Conservation (phyloP, 2,329 filamentous ascomycete genomes). For the Blumeriella jaapii region DNA sequence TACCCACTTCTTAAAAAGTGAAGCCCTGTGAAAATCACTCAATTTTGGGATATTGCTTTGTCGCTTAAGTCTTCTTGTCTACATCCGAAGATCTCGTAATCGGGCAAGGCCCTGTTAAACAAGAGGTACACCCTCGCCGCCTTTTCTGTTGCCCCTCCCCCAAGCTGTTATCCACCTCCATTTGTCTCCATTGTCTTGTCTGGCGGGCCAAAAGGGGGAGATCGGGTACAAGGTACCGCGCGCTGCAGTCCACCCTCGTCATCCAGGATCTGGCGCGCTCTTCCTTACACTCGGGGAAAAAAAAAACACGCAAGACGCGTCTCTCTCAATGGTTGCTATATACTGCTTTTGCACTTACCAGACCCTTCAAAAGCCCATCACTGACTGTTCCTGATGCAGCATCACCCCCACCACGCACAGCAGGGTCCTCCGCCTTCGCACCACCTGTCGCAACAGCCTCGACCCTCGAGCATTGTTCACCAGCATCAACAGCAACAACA, state of each 20-base stretch:
- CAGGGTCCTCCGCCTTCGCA: slow-evolving; percentile 58
- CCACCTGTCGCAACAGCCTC: slow-evolving; percentile 58
- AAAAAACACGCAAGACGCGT: slow-evolving; percentile 25
- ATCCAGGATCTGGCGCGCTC: slow-evolving; percentile 23
- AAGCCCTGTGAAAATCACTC: slow-evolving; percentile 18
- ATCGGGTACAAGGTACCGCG: slow-evolving; percentile 24
- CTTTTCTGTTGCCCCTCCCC: slow-evolving; percentile 18
- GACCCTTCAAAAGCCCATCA: slow-evolving; percentile 10
- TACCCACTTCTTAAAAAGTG: slow-evolving; percentile 22
- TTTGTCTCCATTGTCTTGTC: slow-evolving; percentile 16
- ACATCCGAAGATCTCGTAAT: slow-evolving; percentile 22
- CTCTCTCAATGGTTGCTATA: slow-evolving; percentile 27
- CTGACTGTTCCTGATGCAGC: slow-evolving; percentile 39
- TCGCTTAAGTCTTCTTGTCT: slow-evolving; percentile 19
- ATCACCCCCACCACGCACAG: slow-evolving; percentile 63
- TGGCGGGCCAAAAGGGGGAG: slow-evolving; percentile 19
- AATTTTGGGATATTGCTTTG: slow-evolving; percentile 25
- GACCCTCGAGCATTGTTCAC: slow-evolving; percentile 61
- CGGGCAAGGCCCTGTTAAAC: slow-evolving; percentile 26
- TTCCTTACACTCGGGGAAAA: slow-evolving; percentile 22
- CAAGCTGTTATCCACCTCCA: slow-evolving; percentile 8
- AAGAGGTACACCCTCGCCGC: slow-evolving; percentile 26
- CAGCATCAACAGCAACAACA: slow-evolving; percentile 58
- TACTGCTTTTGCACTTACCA: slow-evolving; percentile 21
- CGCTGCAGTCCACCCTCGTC: slow-evolving; percentile 26